These are phyloP conservation scores for Rhodosporidiobolus sp. DNA, from an alignment of 768 basidiomycete genomes.

Conservation along the genomic window DNA sequence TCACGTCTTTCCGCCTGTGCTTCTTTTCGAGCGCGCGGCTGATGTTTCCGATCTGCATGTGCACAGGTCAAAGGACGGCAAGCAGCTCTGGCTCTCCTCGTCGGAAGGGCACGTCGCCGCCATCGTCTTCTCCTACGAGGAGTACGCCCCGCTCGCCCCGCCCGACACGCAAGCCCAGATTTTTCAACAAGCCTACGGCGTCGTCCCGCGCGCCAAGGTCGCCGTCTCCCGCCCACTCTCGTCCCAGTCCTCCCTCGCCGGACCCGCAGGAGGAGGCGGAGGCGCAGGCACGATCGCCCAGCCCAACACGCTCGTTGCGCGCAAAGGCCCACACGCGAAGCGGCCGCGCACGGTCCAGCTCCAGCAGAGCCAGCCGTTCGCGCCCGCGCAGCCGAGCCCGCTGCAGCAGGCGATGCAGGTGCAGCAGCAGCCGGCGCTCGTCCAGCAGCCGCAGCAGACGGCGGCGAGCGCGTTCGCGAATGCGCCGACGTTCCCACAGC, in stretches of 20 bases:
- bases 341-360: constrained; percentile 17
- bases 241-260: constrained; percentile 7
- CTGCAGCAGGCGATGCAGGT: background rate
- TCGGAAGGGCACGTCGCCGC: constrained; percentile 92
- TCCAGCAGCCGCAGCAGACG: background rate
- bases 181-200: constrained; percentile 32
- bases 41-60: background rate
- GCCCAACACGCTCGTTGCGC: constrained; percentile 36
- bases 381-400: background rate
- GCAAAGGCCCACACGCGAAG: constrained; percentile 37
- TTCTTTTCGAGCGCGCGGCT: background rate
- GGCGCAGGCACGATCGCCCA: constrained; percentile 9
- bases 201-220: constrained; percentile 10
- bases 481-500: constrained; percentile 3
- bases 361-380: background rate
- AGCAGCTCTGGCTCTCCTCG: constrained; percentile 87
- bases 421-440: background rate
- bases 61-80: constrained; percentile 91
- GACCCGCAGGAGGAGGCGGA: background rate
- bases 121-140: constrained; percentile 66
- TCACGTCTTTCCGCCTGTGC: background rate
- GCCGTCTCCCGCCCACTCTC: constrained; percentile 5
- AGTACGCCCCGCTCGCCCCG: constrained; percentile 47
- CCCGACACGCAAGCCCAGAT: constrained; percentile 61
- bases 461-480: constrained; percentile 1